Base-by-base conservation (phyloP, 2,329 filamentous ascomycete genomes). In the Dryadomyces quercivorus region DNA sequence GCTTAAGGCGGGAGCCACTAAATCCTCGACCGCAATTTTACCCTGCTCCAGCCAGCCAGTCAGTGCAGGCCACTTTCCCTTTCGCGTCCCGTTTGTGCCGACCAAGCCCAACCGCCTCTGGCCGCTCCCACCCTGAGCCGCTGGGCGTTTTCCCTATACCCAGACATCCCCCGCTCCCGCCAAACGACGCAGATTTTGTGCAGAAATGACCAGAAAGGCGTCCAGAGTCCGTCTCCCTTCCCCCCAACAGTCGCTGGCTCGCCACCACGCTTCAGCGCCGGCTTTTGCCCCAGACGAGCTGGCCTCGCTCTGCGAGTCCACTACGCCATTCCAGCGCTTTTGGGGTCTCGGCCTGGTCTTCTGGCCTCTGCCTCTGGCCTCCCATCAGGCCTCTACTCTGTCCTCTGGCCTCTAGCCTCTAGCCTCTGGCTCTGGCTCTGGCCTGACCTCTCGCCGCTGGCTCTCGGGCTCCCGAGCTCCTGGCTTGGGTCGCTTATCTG, bases 101-200 rank as follows among this genome's bases (percentile, higher is more conserved):
- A 42, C 36, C 36, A 20, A 8, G 34, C 15, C 26, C 46, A 26
- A 21, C 45, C 31, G n/a, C 36, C 36, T 18, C 48, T 40, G 36
- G 46, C 40, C 40, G 52, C 40, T 22, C 26, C 20, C 21, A 36
- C 26, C 22, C 47, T 7, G 21, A 34, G 9, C 15, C 16, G 26
- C 42, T 52, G 43, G 38, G 15, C n/a, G n/a, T 50, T 59, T 59
- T 58, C 55, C 58, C 47, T 52, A 58, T 59, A 59, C 58, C 50
- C 50, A 47, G 54, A 54, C 53, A 52, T 49, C 53, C 56, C 58
- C 58, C 52, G 21, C 47, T 21, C 20, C 18, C 46, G 26, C 50
- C 40, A 22, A 22, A n/a, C 12, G 16, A 38, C 34, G 9, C 16
- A 16, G n/a, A 45, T 20, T 42, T 42, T 42, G 26, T 5, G 26